Percentiles rank a stretch among this genome's conserved stretches.
Conservation (phyloP, 2,329 filamentous ascomycete species). For the Colletotrichum graminicola region DNA sequence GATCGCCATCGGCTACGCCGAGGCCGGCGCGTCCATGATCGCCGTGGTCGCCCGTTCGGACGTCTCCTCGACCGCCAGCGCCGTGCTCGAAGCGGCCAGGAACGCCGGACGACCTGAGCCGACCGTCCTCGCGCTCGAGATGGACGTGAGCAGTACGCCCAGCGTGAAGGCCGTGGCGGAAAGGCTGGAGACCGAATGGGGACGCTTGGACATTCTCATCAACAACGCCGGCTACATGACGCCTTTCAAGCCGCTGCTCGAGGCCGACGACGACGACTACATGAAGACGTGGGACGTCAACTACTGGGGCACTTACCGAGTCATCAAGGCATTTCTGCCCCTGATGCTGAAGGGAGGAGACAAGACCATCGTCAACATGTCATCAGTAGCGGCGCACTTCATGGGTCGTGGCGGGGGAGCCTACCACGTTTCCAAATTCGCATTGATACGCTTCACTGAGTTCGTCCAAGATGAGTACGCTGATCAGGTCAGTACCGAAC, state of each 20-base stretch:
- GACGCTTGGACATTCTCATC: slow-evolving; percentile 56
- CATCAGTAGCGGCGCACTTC: slow-evolving; percentile 57
- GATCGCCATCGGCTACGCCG: slow-evolving; percentile 67
- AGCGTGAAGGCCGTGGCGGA: slow-evolving; percentile 50
- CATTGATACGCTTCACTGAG: slow-evolving; percentile 62
- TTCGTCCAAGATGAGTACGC: slow-evolving; percentile 60
- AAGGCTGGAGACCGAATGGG: slow-evolving; percentile 46
- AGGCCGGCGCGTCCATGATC: slow-evolving; percentile 64
- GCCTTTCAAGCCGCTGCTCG: slow-evolving; percentile 45
- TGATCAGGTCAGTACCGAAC: slow-evolving; percentile 11
- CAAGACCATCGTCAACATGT: slow-evolving; percentile 62
- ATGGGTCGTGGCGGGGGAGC: slow-evolving; percentile 52
- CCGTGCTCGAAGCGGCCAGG: slow-evolving; percentile 52
- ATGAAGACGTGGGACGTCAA: slow-evolving; percentile 64
- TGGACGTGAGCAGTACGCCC: slow-evolving; percentile 53
- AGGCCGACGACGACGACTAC: slow-evolving; percentile 58
- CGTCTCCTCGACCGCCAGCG: slow-evolving; percentile 52
- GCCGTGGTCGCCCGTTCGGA: slow-evolving; percentile 65
- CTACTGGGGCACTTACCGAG: slow-evolving; percentile 60
- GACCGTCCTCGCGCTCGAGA: slow-evolving; percentile 55
- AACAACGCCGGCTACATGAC: slow-evolving; percentile 60
- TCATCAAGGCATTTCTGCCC: slow-evolving; percentile 62
- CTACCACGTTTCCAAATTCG: slow-evolving; percentile 64
- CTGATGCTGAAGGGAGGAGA: slow-evolving; percentile 51
- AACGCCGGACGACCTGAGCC: slow-evolving; percentile 51